Conservation (phyloP, 2,329 filamentous ascomycete genomes). For the Leptographium flavum region DNA sequence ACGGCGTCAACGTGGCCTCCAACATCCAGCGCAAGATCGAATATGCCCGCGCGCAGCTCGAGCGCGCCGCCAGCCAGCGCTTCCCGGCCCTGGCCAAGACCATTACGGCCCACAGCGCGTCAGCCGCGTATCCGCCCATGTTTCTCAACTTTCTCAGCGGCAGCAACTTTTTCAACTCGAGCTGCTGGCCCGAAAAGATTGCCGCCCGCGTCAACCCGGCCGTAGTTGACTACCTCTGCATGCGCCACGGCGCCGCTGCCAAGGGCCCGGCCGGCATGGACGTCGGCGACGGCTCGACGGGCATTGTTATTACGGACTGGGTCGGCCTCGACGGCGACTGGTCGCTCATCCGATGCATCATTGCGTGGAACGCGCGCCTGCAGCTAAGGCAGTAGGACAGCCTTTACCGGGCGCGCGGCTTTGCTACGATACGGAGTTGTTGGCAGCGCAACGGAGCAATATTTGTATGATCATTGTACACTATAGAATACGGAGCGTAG, state of each 20-base stretch:
- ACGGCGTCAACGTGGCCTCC: constrained; percentile 62
- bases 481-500: neutral
- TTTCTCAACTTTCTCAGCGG: constrained; percentile 85
- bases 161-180: constrained; percentile 85
- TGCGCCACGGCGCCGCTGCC: constrained; percentile 36
- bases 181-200: constrained; percentile 88
- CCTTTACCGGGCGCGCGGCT: too few relatives aligned
- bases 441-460: too few relatives aligned
- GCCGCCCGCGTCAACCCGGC: constrained; percentile 78
- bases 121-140: constrained; percentile 34
- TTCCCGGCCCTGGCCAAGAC: neutral
- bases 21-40: constrained; percentile 72
- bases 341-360: constrained; percentile 75
- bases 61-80: constrained; percentile 45
- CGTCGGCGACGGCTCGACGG: constrained; percentile 62
- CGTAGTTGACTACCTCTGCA: constrained; percentile 47
- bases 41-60: constrained; percentile 60
- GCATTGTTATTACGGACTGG: constrained; percentile 87
- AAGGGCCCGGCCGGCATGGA: constrained; percentile 34
- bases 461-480: neutral
- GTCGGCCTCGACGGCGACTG: constrained; percentile 78
- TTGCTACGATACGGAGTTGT: too few relatives aligned
- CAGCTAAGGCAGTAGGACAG: constrained; percentile 27
- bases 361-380: constrained; percentile 74
- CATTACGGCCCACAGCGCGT: constrained; percentile 15